Evolutionary conservation across 495 filamentous ascomycete species (phyloP).

Genomic region (Penicillium tannophilum): DNA sequence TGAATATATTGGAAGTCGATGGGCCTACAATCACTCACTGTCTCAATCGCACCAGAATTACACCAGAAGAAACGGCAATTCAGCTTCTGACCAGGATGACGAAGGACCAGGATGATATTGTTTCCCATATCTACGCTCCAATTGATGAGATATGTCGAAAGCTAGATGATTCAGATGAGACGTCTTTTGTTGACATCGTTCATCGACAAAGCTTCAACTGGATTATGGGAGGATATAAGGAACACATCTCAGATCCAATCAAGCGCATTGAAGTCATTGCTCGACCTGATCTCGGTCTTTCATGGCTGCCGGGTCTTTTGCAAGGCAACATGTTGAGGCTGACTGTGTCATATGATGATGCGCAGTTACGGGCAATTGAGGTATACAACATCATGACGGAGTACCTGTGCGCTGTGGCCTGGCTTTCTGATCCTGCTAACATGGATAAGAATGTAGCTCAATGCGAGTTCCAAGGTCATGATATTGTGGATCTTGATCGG

Average conservation of each 20-base stretch:
- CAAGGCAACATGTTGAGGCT: slow-evolving; percentile 3
- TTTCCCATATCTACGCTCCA: slow-evolving; percentile 7
- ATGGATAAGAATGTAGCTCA: slow-evolving; percentile 8
- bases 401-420: slow-evolving; percentile 10
- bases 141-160: neutral
- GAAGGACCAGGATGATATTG: slow-evolving; percentile 8
- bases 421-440: slow-evolving; percentile 12
- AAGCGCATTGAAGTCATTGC: neutral
- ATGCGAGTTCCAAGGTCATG: slow-evolving; percentile 6
- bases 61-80: slow-evolving; percentile 1
- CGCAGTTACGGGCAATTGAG: slow-evolving; percentile 2
- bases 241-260: slow-evolving; percentile 3
- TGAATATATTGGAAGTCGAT: slow-evolving; percentile 12
- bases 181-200: neutral
- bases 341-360: slow-evolving; percentile 10
- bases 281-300: neutral
- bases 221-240: neutral
- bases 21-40: slow-evolving; percentile 9
- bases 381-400: slow-evolving; percentile 3
- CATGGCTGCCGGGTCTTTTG: slow-evolving; percentile 6
- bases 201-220: slow-evolving; percentile 2
- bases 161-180: neutral
- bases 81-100: slow-evolving; percentile 5
- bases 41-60: slow-evolving; percentile 4
- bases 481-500: slow-evolving; percentile 3